These are phyloP conservation scores for Cryptosporidium felis DNA, from an alignment of 169 alveolate genomes.

Conservation along the genomic window DNA sequence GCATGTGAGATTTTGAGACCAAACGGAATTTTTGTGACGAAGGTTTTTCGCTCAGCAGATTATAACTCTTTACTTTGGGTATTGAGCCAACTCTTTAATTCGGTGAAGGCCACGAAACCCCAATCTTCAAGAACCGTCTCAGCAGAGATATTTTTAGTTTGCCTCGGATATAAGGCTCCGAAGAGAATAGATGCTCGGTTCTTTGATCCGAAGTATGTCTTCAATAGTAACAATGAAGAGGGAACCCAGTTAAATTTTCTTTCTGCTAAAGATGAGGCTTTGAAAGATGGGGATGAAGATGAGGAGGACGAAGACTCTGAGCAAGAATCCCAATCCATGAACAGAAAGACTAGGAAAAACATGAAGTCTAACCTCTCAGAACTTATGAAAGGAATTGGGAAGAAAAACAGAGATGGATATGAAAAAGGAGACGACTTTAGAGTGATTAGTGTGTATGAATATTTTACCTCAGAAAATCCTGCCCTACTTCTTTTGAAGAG, in stretches of 20 bases:
- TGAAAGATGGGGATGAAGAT: constrained; percentile 22
- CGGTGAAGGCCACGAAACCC: constrained; percentile 98
- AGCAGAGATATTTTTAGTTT: constrained; percentile 97
- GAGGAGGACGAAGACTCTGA: constrained; percentile 72
- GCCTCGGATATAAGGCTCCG: constrained; percentile 94
- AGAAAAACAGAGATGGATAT: constrained; percentile 86
- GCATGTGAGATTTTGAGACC: constrained; percentile 88
- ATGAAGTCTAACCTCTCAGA: constrained; percentile 76
- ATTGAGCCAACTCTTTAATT: constrained; percentile 92
- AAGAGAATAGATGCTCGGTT: constrained; percentile 92
- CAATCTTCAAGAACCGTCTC: constrained; percentile 95
- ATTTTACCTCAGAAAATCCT: constrained; percentile 79
- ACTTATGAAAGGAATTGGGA: constrained; percentile 79
- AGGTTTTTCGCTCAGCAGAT: constrained; percentile 94
- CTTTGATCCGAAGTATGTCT: constrained; percentile 94
- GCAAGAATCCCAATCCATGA: constrained; percentile 22
- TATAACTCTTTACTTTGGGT: constrained; percentile 96
- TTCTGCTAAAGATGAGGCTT: constrained; percentile 63
- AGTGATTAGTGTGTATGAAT: constrained; percentile 76
- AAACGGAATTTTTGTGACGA: constrained; percentile 88
- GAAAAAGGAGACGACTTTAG: constrained; percentile 85
- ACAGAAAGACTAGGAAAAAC: constrained; percentile 71
- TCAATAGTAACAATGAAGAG: constrained; percentile 71
- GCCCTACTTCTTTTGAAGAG: constrained; percentile 78
- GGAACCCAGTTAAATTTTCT: constrained; percentile 20